These are phyloP conservation scores for Coemansia sp. DNA, from an alignment of 192 early-diverging fungal species.

Conservation along the genomic window DNA sequence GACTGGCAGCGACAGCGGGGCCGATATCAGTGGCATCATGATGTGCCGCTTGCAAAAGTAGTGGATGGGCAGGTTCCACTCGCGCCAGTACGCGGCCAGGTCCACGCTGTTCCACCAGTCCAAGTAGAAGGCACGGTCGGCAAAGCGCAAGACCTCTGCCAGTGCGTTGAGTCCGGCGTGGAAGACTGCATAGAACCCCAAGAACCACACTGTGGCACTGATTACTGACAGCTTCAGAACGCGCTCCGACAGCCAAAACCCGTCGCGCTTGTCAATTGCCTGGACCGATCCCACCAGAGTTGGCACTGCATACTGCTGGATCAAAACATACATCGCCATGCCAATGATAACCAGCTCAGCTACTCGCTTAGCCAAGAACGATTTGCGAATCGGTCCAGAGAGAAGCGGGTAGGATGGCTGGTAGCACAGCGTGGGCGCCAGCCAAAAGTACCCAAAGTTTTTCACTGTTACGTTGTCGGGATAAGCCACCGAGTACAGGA, in stretches of 20 bases:
- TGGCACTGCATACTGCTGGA: conserved; percentile 77
- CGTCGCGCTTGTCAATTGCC: conserved; percentile 67
- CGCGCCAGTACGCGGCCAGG: conserved; percentile 80
- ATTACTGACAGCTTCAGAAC: conserved; percentile 82
- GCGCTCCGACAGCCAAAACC: conserved; percentile 70
- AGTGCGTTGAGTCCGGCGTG: conserved; percentile 77
- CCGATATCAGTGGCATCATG: conserved; percentile 74
- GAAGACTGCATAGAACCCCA: conserved; percentile 87
- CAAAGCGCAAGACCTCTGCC: conserved; percentile 80
- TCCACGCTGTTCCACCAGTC: conserved; percentile 88
- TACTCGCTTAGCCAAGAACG: conserved; percentile 78
- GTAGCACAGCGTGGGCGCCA: conserved; percentile 84
- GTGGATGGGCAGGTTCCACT: conserved; percentile 91
- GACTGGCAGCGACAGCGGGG: conserved; percentile 58
- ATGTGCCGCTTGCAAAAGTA: conserved; percentile 85
- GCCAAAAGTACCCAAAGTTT: conserved; percentile 70
- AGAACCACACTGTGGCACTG: conserved; percentile 79
- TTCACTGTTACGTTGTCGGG: conserved; percentile 67
- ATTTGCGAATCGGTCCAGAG: conserved; percentile 60
- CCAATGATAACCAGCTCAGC: conserved; percentile 65
- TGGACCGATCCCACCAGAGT: conserved; percentile 73
- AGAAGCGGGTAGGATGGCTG: conserved; percentile 78
- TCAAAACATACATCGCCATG: conserved; percentile 76
- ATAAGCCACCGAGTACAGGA: conserved; percentile 62
- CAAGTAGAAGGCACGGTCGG: conserved; percentile 82